These are phyloP conservation scores for Neostapfia colusana DNA, from an alignment of 176 grass and related monocot genomes.

Conservation along the genomic window DNA sequence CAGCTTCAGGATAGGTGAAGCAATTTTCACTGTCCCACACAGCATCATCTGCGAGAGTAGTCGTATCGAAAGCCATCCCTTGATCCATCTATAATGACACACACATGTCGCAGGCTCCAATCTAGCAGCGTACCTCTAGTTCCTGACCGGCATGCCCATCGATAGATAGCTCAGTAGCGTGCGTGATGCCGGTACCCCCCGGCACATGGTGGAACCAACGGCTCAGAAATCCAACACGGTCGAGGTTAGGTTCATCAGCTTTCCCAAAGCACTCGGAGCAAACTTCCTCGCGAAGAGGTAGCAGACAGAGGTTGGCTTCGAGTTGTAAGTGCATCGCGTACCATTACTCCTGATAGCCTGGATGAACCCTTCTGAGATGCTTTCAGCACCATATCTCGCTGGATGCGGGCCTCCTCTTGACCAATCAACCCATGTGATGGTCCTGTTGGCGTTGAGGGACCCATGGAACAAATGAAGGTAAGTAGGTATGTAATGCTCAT, in stretches of 20 bases:
- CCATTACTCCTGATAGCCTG: constrained; percentile 79
- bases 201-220: not conserved
- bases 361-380: constrained; percentile 59
- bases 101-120: constrained; percentile 12
- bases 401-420: constrained; percentile 87
- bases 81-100: constrained; percentile 36
- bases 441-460: constrained; percentile 67
- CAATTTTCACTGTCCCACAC: constrained; percentile 42
- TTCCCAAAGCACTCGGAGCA: constrained; percentile 72
- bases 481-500: constrained; percentile 89
- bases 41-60: constrained; percentile 36
- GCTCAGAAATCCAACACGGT: constrained; percentile 64
- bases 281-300: constrained; percentile 87
- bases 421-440: constrained; percentile 89
- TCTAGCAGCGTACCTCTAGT: constrained; percentile 28
- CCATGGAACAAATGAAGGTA: constrained; percentile 75
- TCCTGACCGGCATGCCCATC: not conserved
- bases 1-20: constrained; percentile 54
- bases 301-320: constrained; percentile 54
- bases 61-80: constrained; percentile 23
- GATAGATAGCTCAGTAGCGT: constrained; percentile 18
- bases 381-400: constrained; percentile 63
- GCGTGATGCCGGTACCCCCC: too few relatives aligned
- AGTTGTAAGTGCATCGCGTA: constrained; percentile 65
- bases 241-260: constrained; percentile 67